These are phyloP conservation scores for Rehmannia glutinosa DNA, from an alignment of 257 asterid species.

Conservation along the genomic window DNA sequence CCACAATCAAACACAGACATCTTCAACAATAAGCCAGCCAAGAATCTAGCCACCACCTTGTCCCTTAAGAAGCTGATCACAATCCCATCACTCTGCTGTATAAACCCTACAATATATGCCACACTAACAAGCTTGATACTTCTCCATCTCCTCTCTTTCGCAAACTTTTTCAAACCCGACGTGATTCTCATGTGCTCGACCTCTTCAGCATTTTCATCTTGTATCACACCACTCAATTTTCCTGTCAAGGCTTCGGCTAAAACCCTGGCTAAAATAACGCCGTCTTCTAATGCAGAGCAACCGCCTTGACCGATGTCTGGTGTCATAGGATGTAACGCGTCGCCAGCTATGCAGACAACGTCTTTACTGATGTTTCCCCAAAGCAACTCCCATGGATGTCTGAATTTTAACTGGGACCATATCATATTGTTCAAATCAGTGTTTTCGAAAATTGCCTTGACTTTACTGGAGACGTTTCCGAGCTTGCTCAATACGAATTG, in stretches of 20 bases:
- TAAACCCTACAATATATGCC: constrained; percentile 31
- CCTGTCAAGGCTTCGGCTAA: constrained; percentile 22
- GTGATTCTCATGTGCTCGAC: constrained; percentile 18
- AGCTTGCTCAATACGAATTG: constrained; percentile 31
- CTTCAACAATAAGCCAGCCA: constrained; percentile 22
- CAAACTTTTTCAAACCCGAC: constrained; percentile 29
- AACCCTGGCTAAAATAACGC: constrained; percentile 23
- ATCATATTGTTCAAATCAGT: constrained; percentile 24
- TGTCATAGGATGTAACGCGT: constrained; percentile 42
- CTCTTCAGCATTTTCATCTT: neutral
- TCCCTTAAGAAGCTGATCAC: constrained; percentile 35
- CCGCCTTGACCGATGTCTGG: constrained; percentile 52
- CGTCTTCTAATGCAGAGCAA: constrained; percentile 36
- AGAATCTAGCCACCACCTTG: constrained; percentile 13
- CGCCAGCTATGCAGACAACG: constrained; percentile 30
- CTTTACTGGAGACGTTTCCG: constrained; percentile 23
- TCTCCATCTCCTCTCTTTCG: constrained; percentile 44
- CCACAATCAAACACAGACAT: constrained; percentile 35
- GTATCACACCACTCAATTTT: neutral
- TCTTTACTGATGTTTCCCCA: constrained; percentile 32
- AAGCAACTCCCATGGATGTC: constrained; percentile 34
- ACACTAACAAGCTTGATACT: constrained; percentile 27
- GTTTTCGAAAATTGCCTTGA: constrained; percentile 22
- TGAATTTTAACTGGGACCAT: constrained; percentile 21
- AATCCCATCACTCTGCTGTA: constrained; percentile 32